Evolutionary conservation across 2,329 filamentous ascomycete genomes (phyloP).

Genomic region (Xylariaceae sp.): DNA sequence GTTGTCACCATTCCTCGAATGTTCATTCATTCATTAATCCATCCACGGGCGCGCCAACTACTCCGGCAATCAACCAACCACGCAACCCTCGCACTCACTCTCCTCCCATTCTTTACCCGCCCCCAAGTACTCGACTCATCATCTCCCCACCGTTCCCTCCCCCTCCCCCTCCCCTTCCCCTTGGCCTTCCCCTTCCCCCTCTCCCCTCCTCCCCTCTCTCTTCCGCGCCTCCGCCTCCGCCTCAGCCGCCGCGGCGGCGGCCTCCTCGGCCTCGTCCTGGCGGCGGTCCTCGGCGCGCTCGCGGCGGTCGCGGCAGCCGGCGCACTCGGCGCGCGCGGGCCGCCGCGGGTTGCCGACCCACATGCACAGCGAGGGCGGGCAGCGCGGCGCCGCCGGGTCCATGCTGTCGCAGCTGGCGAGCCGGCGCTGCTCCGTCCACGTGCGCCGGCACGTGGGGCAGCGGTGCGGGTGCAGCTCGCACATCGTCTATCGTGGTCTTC

Average conservation of each 20-base stretch:
- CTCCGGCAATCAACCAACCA: no score
- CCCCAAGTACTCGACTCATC: no score
- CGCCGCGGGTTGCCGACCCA: constrained; percentile 26
- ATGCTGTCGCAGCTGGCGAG: constrained; percentile 29
- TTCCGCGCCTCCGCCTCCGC: neutral
- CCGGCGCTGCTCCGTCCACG: constrained; percentile 27
- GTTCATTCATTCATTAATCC: no score
- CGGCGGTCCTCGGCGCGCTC: constrained; percentile 23
- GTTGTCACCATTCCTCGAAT: no score
- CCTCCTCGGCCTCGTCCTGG: constrained; percentile 4
- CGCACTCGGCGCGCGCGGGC: constrained; percentile 27
- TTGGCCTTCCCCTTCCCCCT: constrained; percentile 1
- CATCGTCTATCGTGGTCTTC: constrained; percentile 22
- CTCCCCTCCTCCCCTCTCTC: neutral
- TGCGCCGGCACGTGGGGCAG: constrained; percentile 24
- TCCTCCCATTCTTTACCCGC: no score
- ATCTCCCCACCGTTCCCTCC: no score
- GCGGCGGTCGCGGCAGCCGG: constrained; percentile 20
- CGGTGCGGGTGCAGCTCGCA: constrained; percentile 29
- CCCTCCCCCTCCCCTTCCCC: no score
- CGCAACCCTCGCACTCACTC: no score
- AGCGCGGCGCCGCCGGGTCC: constrained; percentile 19
- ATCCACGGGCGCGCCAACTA: no score
- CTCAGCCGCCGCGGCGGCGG: neutral
- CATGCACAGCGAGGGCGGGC: constrained; percentile 29